Conservation (phyloP, 1,284 basidiomycete genomes). For the Mycena sp. region DNA sequence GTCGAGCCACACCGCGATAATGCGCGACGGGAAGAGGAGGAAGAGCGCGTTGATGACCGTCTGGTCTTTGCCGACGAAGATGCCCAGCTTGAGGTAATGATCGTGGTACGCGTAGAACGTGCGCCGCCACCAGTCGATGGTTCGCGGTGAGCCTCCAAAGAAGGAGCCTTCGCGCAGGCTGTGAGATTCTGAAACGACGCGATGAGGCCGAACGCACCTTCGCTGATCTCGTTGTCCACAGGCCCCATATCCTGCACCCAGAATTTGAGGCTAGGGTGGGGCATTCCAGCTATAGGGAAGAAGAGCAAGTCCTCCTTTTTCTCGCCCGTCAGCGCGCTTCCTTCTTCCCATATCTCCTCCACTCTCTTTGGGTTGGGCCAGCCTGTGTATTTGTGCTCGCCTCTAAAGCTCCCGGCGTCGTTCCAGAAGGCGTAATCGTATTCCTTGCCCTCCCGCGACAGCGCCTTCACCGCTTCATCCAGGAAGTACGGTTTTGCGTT, state of each 20-base stretch:
- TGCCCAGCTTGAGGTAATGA: slow-evolving; percentile 50
- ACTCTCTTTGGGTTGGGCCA: slow-evolving; percentile 58
- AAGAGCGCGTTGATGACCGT: slow-evolving; percentile 60
- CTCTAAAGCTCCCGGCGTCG: slow-evolving; percentile 60
- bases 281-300: slow-evolving; percentile 51
- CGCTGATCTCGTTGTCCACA: slow-evolving; percentile 56
- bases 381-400: slow-evolving; percentile 46
- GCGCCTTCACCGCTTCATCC: slow-evolving; percentile 47
- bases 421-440: slow-evolving; percentile 65
- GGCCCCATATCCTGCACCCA: slow-evolving; percentile 59
- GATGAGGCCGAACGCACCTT: slow-evolving; percentile 52
- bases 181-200: background rate
- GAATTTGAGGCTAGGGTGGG: slow-evolving; percentile 38
- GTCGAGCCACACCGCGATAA: slow-evolving; percentile 49
- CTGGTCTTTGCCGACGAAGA: slow-evolving; percentile 66
- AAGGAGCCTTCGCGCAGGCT: slow-evolving; percentile 53
- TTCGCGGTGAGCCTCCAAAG: slow-evolving; percentile 56
- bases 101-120: slow-evolving; percentile 61
- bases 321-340: slow-evolving; percentile 36
- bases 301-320: slow-evolving; percentile 53
- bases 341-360: slow-evolving; percentile 50
- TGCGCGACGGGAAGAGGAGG: slow-evolving; percentile 54
- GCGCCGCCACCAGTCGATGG: slow-evolving; percentile 53
- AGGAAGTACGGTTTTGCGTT: slow-evolving; percentile 62
- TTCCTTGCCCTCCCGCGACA: slow-evolving; percentile 29